phyloP scores from a whole-genome alignment of 108 stramenopile species.

The Cyclotella sp. region DNA sequence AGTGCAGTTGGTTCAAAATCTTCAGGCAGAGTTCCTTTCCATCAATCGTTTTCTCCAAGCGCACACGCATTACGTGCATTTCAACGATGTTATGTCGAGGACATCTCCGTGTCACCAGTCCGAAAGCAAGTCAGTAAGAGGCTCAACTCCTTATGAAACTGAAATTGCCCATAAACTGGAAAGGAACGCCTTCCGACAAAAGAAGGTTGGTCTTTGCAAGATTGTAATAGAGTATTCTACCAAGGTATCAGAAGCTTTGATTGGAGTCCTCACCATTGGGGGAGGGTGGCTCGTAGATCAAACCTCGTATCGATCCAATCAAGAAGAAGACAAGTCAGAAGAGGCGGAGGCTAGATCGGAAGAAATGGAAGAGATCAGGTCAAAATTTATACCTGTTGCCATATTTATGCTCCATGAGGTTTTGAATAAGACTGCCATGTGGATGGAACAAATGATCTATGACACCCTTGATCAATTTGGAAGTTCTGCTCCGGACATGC shows the following conservation, averaged over 20 bases:
- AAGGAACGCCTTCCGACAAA: constrained; percentile 46
- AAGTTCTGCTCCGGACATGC: constrained; percentile 33
- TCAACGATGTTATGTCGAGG: constrained; percentile 35
- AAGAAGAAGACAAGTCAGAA: constrained; percentile 17
- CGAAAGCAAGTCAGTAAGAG: constrained; percentile 11
- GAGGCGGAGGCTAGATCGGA: constrained; percentile 46
- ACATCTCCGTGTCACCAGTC: constrained; percentile 45
- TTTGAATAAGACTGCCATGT: constrained; percentile 73
- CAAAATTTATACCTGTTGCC: constrained; percentile 54
- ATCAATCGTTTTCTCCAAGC: constrained; percentile 35
- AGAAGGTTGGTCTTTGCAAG: constrained; percentile 48
- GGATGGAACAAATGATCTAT: constrained; percentile 65
- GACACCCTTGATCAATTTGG: constrained; percentile 54
- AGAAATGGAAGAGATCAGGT: constrained; percentile 59
- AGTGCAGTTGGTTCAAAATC: constrained; percentile 30
- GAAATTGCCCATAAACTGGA: constrained; percentile 60
- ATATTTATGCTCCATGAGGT: constrained; percentile 69
- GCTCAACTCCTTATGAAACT: constrained; percentile 39
- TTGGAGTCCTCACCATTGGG: constrained; percentile 60
- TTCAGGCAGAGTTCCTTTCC: constrained; percentile 40
- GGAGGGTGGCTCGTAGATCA: constrained; percentile 78
- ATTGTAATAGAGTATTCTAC: constrained; percentile 58
- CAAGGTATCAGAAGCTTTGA: constrained; percentile 53
- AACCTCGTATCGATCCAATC: constrained; percentile 21
- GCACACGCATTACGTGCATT: constrained; percentile 39